Conservation (phyloP, 139 green algal genomes). For the Coelastrella sp. region DNA sequence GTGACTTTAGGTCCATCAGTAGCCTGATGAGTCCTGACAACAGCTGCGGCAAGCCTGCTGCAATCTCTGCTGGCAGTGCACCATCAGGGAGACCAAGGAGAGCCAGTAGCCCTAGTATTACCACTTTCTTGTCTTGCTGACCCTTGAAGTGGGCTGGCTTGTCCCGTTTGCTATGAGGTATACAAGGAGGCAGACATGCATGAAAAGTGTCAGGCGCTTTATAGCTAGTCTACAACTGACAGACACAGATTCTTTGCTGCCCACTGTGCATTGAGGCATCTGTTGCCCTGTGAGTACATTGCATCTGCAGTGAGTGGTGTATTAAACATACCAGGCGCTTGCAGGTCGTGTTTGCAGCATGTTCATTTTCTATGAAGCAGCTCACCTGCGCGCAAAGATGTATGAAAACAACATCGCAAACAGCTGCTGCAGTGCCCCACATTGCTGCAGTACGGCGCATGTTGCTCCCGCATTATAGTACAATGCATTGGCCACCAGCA, state of each 20-base stretch:
- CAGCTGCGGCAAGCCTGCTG: slow-evolving; percentile 61
- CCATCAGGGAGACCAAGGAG: slow-evolving; percentile 70
- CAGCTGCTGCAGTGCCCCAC: slow-evolving; percentile 48
- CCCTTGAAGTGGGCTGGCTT: slow-evolving; percentile 78
- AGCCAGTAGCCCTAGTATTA: slow-evolving; percentile 73
- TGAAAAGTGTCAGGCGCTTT: background rate
- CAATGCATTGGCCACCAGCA: slow-evolving; percentile 85
- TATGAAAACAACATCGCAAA: slow-evolving; percentile 76
- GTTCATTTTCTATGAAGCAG: too few species aligned
- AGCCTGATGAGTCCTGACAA: slow-evolving; percentile 55
- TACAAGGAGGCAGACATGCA: background rate
- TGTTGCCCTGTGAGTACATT: too few species aligned
- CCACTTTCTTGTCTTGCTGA: slow-evolving; percentile 85
- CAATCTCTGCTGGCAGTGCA: slow-evolving; percentile 70
- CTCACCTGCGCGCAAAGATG: slow-evolving; percentile 64
- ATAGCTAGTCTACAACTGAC: too few species aligned
- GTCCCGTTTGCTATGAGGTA: slow-evolving; percentile 18
- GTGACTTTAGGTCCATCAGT: slow-evolving; percentile 60
- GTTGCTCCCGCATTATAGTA: slow-evolving; percentile 92
- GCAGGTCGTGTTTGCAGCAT: too few species aligned
- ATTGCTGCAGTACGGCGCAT: slow-evolving; percentile 67
- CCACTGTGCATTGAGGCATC: too few species aligned
- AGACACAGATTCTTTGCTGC: too few species aligned
- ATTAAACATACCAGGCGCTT: too few species aligned
- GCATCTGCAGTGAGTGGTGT: too few species aligned